Conservation (phyloP, 257 asterid genomes). For the Scutellaria galericulata region DNA sequence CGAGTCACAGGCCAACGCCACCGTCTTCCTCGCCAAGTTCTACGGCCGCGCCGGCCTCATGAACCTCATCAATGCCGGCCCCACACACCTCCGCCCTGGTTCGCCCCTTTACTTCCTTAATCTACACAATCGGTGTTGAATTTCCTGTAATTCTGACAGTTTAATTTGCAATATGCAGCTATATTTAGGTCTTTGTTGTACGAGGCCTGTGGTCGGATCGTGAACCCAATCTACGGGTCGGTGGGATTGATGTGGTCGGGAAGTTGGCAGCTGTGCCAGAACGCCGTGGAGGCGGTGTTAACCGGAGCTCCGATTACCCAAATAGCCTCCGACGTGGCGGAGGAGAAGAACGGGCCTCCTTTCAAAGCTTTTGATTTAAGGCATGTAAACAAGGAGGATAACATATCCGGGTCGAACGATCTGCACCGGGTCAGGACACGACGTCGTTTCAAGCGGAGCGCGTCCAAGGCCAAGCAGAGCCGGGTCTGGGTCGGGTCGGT, state of each 20-base stretch:
- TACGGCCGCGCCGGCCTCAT: slow-evolving; percentile 95
- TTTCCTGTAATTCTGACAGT: slow-evolving; percentile 11
- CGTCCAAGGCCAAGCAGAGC: slow-evolving; percentile 40
- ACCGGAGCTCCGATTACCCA: slow-evolving; percentile 69
- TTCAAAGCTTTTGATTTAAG: slow-evolving; percentile 67
- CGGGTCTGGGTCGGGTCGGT: slow-evolving; percentile 34
- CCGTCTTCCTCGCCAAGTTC: slow-evolving; percentile 85
- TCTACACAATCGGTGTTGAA: background rate
- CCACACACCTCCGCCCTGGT: slow-evolving; percentile 86
- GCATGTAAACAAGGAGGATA: slow-evolving; percentile 62
- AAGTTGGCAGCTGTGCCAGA: slow-evolving; percentile 83
- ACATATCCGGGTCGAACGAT: slow-evolving; percentile 45
- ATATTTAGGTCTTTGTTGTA: slow-evolving; percentile 73
- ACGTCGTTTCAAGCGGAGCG: slow-evolving; percentile 62
- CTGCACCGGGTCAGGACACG: slow-evolving; percentile 64
- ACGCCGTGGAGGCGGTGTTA: slow-evolving; percentile 81
- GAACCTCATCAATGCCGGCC: slow-evolving; percentile 91
- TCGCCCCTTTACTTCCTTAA: background rate
- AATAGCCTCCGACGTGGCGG: slow-evolving; percentile 56
- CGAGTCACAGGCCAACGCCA: slow-evolving; percentile 82
- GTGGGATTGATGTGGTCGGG: slow-evolving; percentile 87
- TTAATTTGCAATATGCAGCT: slow-evolving; percentile 45
- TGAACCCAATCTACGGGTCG: slow-evolving; percentile 87
- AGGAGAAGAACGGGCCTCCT: slow-evolving; percentile 62
- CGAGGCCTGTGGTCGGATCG: slow-evolving; percentile 92